Evolutionary conservation across 2,329 filamentous ascomycete genomes (phyloP).

Genomic region (Mycocentrospora acerina): DNA sequence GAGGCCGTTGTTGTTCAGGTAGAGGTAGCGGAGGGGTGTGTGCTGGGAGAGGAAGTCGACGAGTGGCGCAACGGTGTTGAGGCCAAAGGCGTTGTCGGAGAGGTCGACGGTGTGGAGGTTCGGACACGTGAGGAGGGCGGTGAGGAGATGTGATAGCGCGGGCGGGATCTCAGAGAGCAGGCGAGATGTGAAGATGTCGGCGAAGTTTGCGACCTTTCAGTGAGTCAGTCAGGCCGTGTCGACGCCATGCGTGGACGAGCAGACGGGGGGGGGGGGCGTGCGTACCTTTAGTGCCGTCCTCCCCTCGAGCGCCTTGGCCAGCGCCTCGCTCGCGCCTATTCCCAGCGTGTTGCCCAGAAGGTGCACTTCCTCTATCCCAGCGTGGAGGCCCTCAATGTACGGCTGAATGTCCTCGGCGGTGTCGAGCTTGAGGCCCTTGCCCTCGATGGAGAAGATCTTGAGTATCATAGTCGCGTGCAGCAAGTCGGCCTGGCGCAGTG

Average conservation of each 20-base stretch:
- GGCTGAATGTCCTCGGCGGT: constrained; percentile 82
- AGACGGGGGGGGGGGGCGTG: constrained; percentile 2
- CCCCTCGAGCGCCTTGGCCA: constrained; percentile 79
- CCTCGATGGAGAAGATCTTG: constrained; percentile 86
- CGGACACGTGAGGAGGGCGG: constrained; percentile 80
- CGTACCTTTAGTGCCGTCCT: constrained; percentile 77
- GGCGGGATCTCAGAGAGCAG: constrained; percentile 91
- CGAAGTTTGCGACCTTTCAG: constrained; percentile 72
- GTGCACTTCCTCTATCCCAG: constrained; percentile 80
- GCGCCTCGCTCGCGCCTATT: constrained; percentile 79
- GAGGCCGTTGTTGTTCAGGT: constrained; percentile 97
- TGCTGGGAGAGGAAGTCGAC: constrained; percentile 89
- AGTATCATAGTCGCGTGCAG: neutral
- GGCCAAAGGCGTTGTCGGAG: constrained; percentile 96
- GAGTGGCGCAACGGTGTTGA: constrained; percentile 90
- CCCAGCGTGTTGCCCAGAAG: constrained; percentile 92
- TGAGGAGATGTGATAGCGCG: constrained; percentile 81
- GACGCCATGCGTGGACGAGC: neutral
- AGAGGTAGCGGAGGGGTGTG: constrained; percentile 86
- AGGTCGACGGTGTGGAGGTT: constrained; percentile 90
- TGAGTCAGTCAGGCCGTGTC: constrained; percentile 10
- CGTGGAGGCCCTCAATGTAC: constrained; percentile 74
- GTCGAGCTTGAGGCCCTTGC: constrained; percentile 89
- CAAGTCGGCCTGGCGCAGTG: neutral
- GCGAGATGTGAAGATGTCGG: constrained; percentile 96